A percentile compares a stretch with the other conserved stretches of the same genome.
These are phyloP conservation scores for Aspergillus ibericus DNA, from an alignment of 2,329 filamentous ascomycete species.

Conservation along the genomic window DNA sequence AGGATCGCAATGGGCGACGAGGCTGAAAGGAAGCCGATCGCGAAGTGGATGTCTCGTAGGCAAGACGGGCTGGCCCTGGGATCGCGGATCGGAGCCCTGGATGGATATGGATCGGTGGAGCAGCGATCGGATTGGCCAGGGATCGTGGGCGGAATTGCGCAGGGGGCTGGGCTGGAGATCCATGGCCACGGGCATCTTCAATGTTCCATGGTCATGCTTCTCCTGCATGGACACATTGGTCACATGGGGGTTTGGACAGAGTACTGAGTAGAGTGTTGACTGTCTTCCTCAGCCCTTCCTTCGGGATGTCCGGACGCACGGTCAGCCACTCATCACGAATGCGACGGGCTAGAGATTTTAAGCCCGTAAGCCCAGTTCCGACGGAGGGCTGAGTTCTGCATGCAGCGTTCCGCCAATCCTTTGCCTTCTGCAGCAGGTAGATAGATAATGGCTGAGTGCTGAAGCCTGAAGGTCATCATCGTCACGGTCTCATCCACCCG, in stretches of 20 bases:
- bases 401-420: background rate
- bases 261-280: background rate
- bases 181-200: background rate
- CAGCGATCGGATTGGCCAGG: conserved; percentile 6
- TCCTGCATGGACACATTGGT: background rate
- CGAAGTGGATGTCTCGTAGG: background rate
- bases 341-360: background rate
- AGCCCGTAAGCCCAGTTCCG: background rate
- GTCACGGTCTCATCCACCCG: too few relatives aligned
- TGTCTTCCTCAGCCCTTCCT: background rate
- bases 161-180: background rate
- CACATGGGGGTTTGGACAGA: background rate
- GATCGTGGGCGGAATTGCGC: background rate
- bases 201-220: too few relatives aligned
- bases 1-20: background rate
- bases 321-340: background rate
- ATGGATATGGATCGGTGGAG: conserved; percentile 10
- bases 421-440: background rate
- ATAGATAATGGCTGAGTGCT: too few relatives aligned
- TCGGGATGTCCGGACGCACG: background rate
- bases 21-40: background rate
- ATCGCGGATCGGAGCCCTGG: conserved; percentile 13
- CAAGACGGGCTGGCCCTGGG: conserved; percentile 1
- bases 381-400: background rate
- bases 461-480: background rate